Base-by-base conservation (phyloP, 805 yeast genomes). In the Myxozyma udenii region DNA sequence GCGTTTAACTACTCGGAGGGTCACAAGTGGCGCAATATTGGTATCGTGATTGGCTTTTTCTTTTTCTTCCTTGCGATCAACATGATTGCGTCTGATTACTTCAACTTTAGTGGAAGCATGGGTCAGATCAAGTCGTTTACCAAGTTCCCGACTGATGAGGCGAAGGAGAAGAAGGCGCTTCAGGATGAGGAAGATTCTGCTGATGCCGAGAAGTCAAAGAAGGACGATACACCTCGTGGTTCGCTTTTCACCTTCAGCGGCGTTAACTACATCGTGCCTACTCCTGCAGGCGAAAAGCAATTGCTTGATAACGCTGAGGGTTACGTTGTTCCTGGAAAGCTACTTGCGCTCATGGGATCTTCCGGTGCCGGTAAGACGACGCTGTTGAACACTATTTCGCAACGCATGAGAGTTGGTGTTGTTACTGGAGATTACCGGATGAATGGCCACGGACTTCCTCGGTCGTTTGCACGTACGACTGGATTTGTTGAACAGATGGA, bases 291-390 rank as follows among this genome's bases (percentile, higher is more conserved):
- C 26, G 46, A 53, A 25, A 73, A 84, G 64, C 74, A 78, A 60
- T 79, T 83, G 54, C 68, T 83, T 64, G 71, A 72, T 51, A 74
- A 78, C 55, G 83, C 82, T 48, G 84, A 80, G 63, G 87, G 87
- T 44, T 82, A 84, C 83, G 86, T 81, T 33, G 80, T 80, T 60
- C 86, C 87, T 5, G 86, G 86, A 60, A 82, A 85, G 44, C 70
- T 83, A 60, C 82, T 86, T 37, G 88, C 87, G 4, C 65, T 78
- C 47, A 78, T 78, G 81, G 84, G 86, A 59, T 79, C 83, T 21
- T 79, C 86, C 24, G 89, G 89, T 71, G 89, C 90, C 53, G 90
- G 90, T 74, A 84, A 84, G 65, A 84, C 90, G 19, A 84, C 89
- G 4, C 71, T 84, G 53, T 72, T 84, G 61, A 85, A 84, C 71